Evolutionary conservation across 441 rosid species (phyloP).

Genomic region (Euphorbia corollata): DNA sequence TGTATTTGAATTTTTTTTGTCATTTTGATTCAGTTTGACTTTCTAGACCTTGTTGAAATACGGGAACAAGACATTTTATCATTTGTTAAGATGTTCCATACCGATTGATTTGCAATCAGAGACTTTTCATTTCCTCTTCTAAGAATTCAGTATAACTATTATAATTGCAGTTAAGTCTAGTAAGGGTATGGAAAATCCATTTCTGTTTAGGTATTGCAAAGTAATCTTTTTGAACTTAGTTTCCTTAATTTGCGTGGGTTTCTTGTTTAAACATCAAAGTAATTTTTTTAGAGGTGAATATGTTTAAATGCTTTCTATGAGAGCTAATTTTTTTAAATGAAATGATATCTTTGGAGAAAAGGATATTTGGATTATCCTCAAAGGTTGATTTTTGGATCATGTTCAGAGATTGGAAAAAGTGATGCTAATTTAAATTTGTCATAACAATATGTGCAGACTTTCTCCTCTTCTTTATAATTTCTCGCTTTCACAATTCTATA

Average conservation of each 20-base stretch:
- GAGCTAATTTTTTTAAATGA: neutral
- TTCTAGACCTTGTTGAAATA: conserved; percentile 1
- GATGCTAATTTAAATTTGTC: neutral
- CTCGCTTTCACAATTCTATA: neutral
- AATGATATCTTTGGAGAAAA: neutral
- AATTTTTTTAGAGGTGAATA: neutral
- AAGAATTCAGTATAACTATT: neutral
- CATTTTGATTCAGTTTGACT: neutral
- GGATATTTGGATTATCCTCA: neutral
- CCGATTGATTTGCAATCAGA: neutral
- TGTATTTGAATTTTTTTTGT: neutral
- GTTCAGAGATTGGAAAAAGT: neutral
- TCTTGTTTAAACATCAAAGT: neutral
- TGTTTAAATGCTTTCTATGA: neutral
- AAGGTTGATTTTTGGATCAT: neutral
- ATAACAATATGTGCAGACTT: neutral
- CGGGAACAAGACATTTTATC: neutral
- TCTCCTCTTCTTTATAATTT: neutral
- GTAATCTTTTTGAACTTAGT: neutral
- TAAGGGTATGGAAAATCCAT: neutral
- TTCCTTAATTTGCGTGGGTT: neutral
- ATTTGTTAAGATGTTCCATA: neutral
- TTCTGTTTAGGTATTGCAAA: neutral
- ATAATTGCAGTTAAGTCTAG: too few species aligned
- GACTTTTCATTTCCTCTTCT: neutral